Evolutionary conservation across 1,139 yeast species (phyloP).

Genomic region (Spencermartinsiella ligniputridi): DNA sequence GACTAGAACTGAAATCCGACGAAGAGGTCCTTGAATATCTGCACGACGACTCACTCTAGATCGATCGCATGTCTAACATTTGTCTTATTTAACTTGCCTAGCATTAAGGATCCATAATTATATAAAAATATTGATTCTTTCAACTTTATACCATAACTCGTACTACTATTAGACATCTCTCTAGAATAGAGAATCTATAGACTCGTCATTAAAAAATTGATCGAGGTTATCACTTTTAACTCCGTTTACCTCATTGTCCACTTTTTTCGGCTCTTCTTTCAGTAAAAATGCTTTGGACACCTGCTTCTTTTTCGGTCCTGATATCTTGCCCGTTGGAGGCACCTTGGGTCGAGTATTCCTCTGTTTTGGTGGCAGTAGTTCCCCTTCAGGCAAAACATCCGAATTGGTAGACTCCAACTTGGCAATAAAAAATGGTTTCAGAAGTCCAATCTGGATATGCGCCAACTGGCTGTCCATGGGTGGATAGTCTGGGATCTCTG

Average conservation of each 20-base stretch:
- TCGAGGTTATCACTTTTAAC: background rate
- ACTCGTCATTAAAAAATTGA: constrained; percentile 11
- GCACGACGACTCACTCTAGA: too few species aligned
- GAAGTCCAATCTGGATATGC: constrained; percentile 48
- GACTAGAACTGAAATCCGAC: background rate
- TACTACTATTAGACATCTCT: background rate
- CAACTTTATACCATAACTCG: background rate
- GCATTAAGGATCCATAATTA: background rate
- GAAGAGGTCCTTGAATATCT: background rate
- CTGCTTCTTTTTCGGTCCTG: constrained; percentile 55
- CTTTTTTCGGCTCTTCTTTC: constrained; percentile 2
- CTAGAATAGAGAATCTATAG: constrained; percentile 15
- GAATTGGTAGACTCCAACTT: constrained; percentile 27
- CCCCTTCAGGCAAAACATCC: constrained; percentile 60
- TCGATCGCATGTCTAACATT: too few species aligned
- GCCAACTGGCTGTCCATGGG: constrained; percentile 47
- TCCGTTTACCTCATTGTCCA: background rate
- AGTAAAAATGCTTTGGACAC: constrained; percentile 25
- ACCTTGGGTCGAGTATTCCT: constrained; percentile 76
- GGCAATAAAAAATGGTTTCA: constrained; percentile 51
- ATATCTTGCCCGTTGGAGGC: constrained; percentile 91
- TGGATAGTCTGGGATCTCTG: constrained; percentile 36
- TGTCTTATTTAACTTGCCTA: background rate
- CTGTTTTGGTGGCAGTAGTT: constrained; percentile 75
- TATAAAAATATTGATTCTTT: background rate